These are phyloP conservation scores for Purpureocillium lavendulum DNA, from an alignment of 2,329 filamentous ascomycete species.

Conservation along the genomic window DNA sequence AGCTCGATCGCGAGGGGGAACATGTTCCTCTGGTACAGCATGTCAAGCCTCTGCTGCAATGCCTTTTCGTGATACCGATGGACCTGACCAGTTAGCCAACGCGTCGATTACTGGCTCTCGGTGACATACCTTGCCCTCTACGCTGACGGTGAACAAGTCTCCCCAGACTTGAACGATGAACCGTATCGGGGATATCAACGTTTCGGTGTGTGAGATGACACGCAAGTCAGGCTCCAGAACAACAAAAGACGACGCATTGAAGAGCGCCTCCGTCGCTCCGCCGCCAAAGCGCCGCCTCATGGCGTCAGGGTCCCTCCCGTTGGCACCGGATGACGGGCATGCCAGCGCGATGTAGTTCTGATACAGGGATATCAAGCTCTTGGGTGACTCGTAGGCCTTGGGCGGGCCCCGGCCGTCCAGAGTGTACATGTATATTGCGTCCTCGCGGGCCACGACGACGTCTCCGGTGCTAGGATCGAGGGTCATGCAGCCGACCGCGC, in stretches of 20 bases:
- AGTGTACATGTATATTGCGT: conserved; percentile 92
- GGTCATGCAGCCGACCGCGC: conserved; percentile 91
- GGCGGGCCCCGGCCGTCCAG: conserved; percentile 77
- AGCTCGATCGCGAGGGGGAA: conserved; percentile 88
- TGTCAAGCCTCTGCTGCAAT: conserved; percentile 82
- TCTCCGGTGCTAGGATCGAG: conserved; percentile 72
- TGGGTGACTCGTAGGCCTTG: conserved; percentile 85
- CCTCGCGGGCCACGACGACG: conserved; percentile 85
- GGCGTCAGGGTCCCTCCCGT: conserved; percentile 46
- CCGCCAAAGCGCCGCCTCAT: conserved; percentile 66
- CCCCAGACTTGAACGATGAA: conserved; percentile 82
- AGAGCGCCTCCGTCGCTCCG: conserved; percentile 61
- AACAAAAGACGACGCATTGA: conserved; percentile 82
- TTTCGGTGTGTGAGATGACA: conserved; percentile 83
- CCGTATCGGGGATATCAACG: conserved; percentile 71
- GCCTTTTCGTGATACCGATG: conserved; percentile 85
- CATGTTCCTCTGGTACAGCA: conserved; percentile 88
- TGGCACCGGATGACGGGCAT: conserved; percentile 58
- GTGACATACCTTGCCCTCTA: conserved; percentile 72
- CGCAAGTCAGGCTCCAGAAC: conserved; percentile 87
- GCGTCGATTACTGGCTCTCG: not conserved
- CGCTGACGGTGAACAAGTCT: conserved; percentile 79
- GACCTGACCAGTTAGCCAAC: conserved; percentile 41
- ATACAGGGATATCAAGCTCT: conserved; percentile 71
- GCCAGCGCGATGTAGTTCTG: conserved; percentile 82